Percentiles rank a stretch among this genome's conserved stretches.
Evolutionary conservation across 345 rosid genomes (phyloP).

Genomic region (Populus pruinosa): DNA sequence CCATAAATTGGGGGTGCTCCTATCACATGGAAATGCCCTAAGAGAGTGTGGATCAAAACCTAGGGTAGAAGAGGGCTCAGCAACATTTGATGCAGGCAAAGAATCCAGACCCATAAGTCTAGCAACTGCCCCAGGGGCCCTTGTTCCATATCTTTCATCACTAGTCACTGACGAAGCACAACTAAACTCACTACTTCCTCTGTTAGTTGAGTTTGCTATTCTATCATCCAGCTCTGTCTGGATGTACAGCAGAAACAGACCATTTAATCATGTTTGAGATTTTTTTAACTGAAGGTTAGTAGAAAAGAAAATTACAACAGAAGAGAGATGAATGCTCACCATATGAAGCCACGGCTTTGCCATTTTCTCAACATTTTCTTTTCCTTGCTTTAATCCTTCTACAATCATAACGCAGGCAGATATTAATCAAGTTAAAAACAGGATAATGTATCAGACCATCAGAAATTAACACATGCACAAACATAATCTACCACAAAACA

Average conservation of each 20-base stretch:
- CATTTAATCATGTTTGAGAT: slow-evolving; percentile 8
- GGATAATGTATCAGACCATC: not conserved
- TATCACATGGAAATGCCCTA: slow-evolving; percentile 32
- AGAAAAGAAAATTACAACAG: not conserved
- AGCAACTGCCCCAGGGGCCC: slow-evolving; percentile 88
- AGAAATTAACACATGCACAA: not conserved
- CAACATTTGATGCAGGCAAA: slow-evolving; percentile 54
- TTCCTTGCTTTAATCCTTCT: slow-evolving; percentile 48
- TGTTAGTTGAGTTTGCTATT: slow-evolving; percentile 39
- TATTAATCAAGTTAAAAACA: not conserved
- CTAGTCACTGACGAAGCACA: slow-evolving; percentile 65
- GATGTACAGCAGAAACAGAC: slow-evolving; percentile 8
- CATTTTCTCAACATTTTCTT: slow-evolving; percentile 32
- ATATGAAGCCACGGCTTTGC: slow-evolving; percentile 31
- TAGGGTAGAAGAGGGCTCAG: slow-evolving; percentile 37
- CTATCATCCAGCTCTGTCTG: slow-evolving; percentile 51
- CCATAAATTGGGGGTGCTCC: slow-evolving; percentile 30
- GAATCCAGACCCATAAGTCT: slow-evolving; percentile 95
- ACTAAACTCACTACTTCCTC: slow-evolving; percentile 44
- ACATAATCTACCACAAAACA: not conserved
- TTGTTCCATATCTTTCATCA: slow-evolving; percentile 58
- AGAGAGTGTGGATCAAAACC: slow-evolving; percentile 28
- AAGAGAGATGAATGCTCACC: slow-evolving; percentile 34
- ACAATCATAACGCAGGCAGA: slow-evolving; percentile 8
- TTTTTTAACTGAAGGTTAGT: not conserved